These are phyloP conservation scores for Oryza glumipatula DNA, from an alignment of 176 grass and related monocot species.

Conservation along the genomic window DNA sequence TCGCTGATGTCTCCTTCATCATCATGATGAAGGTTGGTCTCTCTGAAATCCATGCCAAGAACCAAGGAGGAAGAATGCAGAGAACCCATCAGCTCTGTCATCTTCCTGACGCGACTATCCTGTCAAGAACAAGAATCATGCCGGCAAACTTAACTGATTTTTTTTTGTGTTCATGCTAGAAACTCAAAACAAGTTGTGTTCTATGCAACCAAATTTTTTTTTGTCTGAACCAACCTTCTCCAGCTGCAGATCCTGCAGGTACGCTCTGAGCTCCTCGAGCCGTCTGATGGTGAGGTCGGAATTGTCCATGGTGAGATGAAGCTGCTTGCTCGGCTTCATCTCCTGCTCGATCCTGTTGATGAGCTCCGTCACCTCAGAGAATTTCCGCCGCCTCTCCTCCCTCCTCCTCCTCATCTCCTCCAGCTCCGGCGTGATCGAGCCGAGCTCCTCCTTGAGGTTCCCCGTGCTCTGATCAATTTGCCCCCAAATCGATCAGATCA, in stretches of 20 bases:
- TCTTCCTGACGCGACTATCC: slow-evolving; percentile 58
- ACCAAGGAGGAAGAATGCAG: slow-evolving; percentile 59
- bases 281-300: slow-evolving; percentile 61
- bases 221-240: slow-evolving; percentile 78
- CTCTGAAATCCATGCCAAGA: slow-evolving; percentile 59
- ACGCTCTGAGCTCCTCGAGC: slow-evolving; percentile 58
- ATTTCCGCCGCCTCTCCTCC: slow-evolving; percentile 58
- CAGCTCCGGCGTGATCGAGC: slow-evolving; percentile 57
- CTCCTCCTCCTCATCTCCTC: slow-evolving; percentile 55
- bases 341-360: slow-evolving; percentile 57
- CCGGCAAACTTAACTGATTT: too few relatives aligned
- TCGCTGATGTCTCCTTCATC: slow-evolving; percentile 50
- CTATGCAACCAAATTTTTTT: not conserved
- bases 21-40: slow-evolving; percentile 10
- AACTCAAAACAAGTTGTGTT: not conserved
- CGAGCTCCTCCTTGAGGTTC: slow-evolving; percentile 73
- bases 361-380: slow-evolving; percentile 52
- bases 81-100: slow-evolving; percentile 48
- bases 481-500: not conserved
- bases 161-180: too few relatives aligned
- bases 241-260: slow-evolving; percentile 53
- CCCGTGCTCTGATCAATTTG: slow-evolving; percentile 41
- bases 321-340: slow-evolving; percentile 42
- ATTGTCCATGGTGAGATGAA: not conserved
- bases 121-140: slow-evolving; percentile 11